Base-by-base conservation (phyloP, 495 filamentous ascomycete genomes). In the Hyaloscypha variabilis region DNA sequence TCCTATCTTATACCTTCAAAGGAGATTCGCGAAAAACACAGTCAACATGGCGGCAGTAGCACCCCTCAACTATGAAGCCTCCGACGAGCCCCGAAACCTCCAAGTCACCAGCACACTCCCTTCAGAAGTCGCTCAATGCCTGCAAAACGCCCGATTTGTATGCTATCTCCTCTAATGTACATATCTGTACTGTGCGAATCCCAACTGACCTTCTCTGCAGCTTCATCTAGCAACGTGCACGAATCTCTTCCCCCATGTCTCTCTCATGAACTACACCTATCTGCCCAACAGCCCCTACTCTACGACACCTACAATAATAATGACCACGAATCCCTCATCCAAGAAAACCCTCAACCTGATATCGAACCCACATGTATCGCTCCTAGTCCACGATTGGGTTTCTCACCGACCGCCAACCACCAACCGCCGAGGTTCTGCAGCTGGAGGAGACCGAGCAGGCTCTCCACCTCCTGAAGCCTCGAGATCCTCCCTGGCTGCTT, bases 191-290 rank as follows among this genome's bases (percentile, higher is more conserved):
- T 24, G 14, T 53, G 21, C 28, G 21, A 24, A 46, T 31, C 21
- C 17, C 11, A 59, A 29, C 58, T 54, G 51, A 65, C 57, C 26
- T 57, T 29, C 50, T 34, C 13, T 13, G 60, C 67, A 97, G 93
- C 93, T 99, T 64, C 96, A 99, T 76, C 88, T 99, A 31, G 94
- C 95, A 67, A 99, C 95, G 63, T 94, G 88, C 76, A 85, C 84
- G 74, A 82, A 86, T 70, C 87, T 94, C 74, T 85, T 85, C 70
- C 95, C 95, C 19, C 95, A 99, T 78, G 91, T 98, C 74, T 94
- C 92, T 28, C 87, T 99, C 68, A 99, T 99, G 95, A 97, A 96
- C 79, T 99, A 97, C 81, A 97, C 95, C 72, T 99, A 97, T 80
- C 91, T 99, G 60, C 90, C 94, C 21, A 86, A 84, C 0, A 91